These are phyloP conservation scores for Vitis hybrid DNA, from an alignment of 177 flowering plant species.

Conservation along the genomic window DNA sequence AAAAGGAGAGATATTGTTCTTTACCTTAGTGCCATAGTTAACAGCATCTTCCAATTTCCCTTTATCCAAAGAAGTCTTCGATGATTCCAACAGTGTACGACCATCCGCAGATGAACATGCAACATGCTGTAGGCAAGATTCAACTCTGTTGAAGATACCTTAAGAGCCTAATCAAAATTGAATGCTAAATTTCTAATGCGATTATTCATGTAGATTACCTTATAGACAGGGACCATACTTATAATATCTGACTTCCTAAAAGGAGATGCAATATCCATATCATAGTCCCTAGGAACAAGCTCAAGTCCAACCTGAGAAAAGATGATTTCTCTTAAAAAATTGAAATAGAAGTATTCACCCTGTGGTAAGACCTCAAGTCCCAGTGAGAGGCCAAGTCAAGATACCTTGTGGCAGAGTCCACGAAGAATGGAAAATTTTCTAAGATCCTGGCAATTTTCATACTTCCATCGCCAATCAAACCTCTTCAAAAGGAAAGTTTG, in stretches of 20 bases:
- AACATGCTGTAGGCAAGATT: slow-evolving; percentile 61
- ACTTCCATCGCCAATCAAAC: slow-evolving; percentile 71
- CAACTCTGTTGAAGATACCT: slow-evolving; percentile 15
- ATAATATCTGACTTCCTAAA: slow-evolving; percentile 66
- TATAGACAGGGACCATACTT: slow-evolving; percentile 87
- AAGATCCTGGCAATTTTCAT: slow-evolving; percentile 49
- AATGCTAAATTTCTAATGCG: slow-evolving; percentile 3
- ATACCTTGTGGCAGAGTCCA: slow-evolving; percentile 89
- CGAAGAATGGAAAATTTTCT: slow-evolving; percentile 85
- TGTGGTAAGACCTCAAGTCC: slow-evolving; percentile 3
- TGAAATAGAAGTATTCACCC: neutral
- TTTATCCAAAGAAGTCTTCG: slow-evolving; percentile 91
- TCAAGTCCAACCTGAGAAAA: slow-evolving; percentile 82
- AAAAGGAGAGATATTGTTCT: neutral
- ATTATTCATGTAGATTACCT: slow-evolving; percentile 43
- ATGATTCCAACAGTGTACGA: slow-evolving; percentile 82
- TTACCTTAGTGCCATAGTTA: slow-evolving; percentile 89
- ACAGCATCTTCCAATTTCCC: slow-evolving; percentile 99
- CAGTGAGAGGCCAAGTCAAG: neutral
- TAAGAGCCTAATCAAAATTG: slow-evolving; percentile 6
- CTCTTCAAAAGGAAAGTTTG: slow-evolving; percentile 74
- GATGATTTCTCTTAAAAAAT: slow-evolving; percentile 1
- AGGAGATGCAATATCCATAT: slow-evolving; percentile 71
- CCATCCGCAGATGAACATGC: slow-evolving; percentile 99
- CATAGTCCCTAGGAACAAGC: slow-evolving; percentile 90